Evolutionary conservation across 805 yeast species (phyloP).

Genomic region (Kazachstania africana): DNA sequence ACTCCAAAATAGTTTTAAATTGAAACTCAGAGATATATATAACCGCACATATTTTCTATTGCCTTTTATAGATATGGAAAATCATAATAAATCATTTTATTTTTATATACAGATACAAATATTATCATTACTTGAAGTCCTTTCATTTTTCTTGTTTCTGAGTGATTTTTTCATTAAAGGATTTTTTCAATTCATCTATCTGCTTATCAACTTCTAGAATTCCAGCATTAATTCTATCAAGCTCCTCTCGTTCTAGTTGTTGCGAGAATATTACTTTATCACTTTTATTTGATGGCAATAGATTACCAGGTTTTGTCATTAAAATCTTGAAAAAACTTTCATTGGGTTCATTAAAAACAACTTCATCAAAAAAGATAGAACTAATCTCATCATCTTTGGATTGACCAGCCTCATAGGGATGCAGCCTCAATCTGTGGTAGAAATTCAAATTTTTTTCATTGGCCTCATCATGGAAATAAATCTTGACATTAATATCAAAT

Average conservation of each 20-base stretch:
- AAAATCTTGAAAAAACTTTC: constrained; percentile 73
- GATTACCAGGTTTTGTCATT: constrained; percentile 53
- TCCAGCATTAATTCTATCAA: constrained; percentile 41
- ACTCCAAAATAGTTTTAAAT: constrained; percentile 7
- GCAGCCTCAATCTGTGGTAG: constrained; percentile 83
- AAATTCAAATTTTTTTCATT: constrained; percentile 78
- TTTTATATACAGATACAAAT: neutral
- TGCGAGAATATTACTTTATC: constrained; percentile 31
- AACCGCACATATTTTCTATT: neutral
- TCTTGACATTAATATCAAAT: constrained; percentile 80
- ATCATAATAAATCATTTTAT: neutral
- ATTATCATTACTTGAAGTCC: neutral
- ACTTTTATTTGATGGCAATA: constrained; percentile 33
- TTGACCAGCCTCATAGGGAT: constrained; percentile 48
- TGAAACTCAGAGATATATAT: neutral
- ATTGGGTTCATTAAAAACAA: constrained; percentile 92
- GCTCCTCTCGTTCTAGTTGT: constrained; percentile 54
- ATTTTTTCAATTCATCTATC: constrained; percentile 31
- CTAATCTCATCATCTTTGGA: constrained; percentile 29
- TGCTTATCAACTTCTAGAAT: constrained; percentile 34
- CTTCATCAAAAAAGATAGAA: constrained; percentile 68
- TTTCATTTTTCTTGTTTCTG: neutral
- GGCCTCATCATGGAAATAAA: constrained; percentile 77
- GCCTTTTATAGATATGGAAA: neutral
- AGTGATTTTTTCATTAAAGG: constrained; percentile 23